Base-by-base conservation (phyloP, 1,284 basidiomycete genomes). In the Termitomyces sp. region DNA sequence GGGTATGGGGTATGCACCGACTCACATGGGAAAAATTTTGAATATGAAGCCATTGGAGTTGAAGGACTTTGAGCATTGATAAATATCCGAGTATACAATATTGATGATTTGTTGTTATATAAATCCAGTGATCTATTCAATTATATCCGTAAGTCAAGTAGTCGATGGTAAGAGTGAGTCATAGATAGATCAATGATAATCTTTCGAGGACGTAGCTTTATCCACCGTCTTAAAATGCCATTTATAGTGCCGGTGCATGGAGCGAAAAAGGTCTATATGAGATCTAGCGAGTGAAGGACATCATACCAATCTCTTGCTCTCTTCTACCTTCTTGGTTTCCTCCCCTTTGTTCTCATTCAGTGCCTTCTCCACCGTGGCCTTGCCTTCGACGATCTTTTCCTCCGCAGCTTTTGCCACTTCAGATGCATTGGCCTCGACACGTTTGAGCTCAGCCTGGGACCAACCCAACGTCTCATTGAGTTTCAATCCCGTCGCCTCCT, bases 401-500 rank as follows among this genome's bases (percentile, higher is more conserved):
- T 62, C 65, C 28, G 57, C 61, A 28, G 45, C 42, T 42, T 62
- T 63, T 40, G 59, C 58, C 7, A 58, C 64, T 47, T 64, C 66
- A 51, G 66, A 60, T 38, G 58, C 64, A 58, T 64, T 67, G 34
- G 53, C 60, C 54, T 65, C 67, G 2, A 58, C 55, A 43, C 53
- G 57, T 41, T 62, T 50, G 2, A 58, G 45, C 17, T 47, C 62
- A 34, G 58, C 58, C 34, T 60, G 55, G 36, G 62, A 62, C 61
- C 70, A 74, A 5, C 83, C 82, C 9, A 91, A 67, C 1, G 78
- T 79, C 64, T 87, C 85, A 42, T 74, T 73, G 41, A 92, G 64
- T 72, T 84, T 88, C 65, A 93, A 66, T 0, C 90, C 90, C 0
- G 90, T 92, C 30, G 71, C 67, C 52, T 81, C 78, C 73, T 93